Evolutionary conservation across 495 filamentous ascomycete species (phyloP).

Genomic region (Cercophora newfieldiana): DNA sequence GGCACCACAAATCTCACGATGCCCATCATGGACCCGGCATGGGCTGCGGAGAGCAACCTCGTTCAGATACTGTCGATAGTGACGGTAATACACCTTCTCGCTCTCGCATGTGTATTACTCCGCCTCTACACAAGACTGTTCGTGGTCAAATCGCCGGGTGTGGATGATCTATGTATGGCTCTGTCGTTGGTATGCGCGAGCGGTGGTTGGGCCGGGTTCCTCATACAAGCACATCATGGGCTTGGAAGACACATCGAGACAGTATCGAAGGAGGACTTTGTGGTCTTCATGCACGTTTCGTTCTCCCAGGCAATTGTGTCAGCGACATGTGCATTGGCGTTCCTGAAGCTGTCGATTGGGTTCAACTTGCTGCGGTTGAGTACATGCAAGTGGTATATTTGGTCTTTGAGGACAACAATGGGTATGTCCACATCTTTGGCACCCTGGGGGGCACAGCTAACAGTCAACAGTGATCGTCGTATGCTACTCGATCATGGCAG

Average conservation of each 20-base stretch:
- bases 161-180: constrained; percentile 1
- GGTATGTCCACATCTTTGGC: constrained; percentile 17
- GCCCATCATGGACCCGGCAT: background rate
- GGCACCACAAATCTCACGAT: background rate
- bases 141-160: background rate
- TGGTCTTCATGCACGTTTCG: constrained; percentile 34
- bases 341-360: constrained; percentile 45
- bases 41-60: background rate
- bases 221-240: constrained; percentile 36
- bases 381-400: constrained; percentile 17
- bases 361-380: constrained; percentile 25
- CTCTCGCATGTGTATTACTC: background rate
- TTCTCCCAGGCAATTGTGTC: constrained; percentile 38
- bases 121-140: background rate
- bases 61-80: background rate
- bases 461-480: constrained; percentile 28
- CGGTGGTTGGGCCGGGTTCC: constrained; percentile 12
- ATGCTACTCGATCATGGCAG: constrained; percentile 27
- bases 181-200: background rate
- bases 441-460: background rate
- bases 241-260: constrained; percentile 38
- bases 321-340: constrained; percentile 32
- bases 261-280: constrained; percentile 24
- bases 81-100: background rate
- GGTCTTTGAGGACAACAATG: constrained; percentile 23